phyloP scores from a whole-genome alignment of 192 early-diverging fungal genomes.

The Gryganskiella cystojenkinii region DNA sequence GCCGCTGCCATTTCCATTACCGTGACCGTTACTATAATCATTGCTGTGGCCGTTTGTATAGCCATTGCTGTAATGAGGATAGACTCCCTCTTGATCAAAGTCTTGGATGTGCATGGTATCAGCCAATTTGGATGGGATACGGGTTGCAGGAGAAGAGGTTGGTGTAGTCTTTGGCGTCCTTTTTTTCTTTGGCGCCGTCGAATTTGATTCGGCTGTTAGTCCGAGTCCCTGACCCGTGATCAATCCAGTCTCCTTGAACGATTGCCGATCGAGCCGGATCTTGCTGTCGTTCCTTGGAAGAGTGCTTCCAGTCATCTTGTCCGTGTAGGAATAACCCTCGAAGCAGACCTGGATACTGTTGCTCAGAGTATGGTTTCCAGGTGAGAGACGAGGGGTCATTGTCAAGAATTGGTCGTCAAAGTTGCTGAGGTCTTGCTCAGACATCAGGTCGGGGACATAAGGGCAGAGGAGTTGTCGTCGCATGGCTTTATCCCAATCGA shows the following conservation, averaged over 20 bases:
- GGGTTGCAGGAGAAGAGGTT: too few species aligned
- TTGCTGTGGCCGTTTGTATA: background rate
- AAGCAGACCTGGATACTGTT: constrained; percentile 52
- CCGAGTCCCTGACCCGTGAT: background rate
- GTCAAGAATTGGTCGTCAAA: constrained; percentile 66
- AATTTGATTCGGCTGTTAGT: too few species aligned
- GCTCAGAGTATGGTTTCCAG: constrained; percentile 42
- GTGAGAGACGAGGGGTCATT: constrained; percentile 58
- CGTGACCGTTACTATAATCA: background rate
- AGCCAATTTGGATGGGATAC: background rate
- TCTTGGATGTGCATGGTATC: constrained; percentile 13
- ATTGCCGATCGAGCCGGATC: constrained; percentile 15
- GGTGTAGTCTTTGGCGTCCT: background rate
- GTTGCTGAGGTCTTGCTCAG: constrained; percentile 63
- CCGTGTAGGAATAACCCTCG: constrained; percentile 51
- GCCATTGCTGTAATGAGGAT: too few species aligned
- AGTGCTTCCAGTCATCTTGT: constrained; percentile 30
- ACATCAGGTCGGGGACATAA: constrained; percentile 71
- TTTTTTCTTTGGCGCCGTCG: background rate
- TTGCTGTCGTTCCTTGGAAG: constrained; percentile 40
- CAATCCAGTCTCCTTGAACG: background rate
- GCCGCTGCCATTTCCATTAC: background rate
- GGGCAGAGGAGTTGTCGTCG: constrained; percentile 67
- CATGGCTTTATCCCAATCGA: constrained; percentile 81
- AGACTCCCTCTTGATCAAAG: constrained; percentile 20